These are phyloP conservation scores for Petunia hybrid DNA, from an alignment of 305 asterid species.

Conservation along the genomic window DNA sequence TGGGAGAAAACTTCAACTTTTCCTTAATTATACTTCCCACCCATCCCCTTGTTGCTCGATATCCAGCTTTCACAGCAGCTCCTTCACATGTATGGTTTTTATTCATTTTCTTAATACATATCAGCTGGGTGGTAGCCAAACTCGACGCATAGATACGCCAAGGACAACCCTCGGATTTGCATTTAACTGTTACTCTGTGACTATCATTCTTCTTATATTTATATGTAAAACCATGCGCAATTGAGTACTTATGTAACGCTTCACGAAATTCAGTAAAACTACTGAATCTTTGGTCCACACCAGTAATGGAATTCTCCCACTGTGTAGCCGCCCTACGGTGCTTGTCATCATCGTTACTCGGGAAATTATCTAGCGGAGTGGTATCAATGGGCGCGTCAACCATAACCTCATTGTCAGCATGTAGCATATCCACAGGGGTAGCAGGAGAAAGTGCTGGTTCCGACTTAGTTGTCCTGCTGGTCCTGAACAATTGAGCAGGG, in stretches of 20 bases:
- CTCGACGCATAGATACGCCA: conserved; percentile 98
- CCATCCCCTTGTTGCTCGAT: conserved; percentile 97
- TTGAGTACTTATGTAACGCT: conserved; percentile 93
- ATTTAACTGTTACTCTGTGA: conserved; percentile 96
- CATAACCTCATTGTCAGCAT: conserved; percentile 61
- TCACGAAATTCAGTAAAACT: conserved; percentile 95
- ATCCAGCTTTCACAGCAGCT: conserved; percentile 85
- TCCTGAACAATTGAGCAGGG: conserved; percentile 56
- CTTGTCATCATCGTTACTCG: conserved; percentile 61
- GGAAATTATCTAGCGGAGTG: conserved; percentile 45
- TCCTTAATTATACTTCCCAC: conserved; percentile 94
- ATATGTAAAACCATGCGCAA: conserved; percentile 95
- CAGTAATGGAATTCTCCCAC: conserved; percentile 96
- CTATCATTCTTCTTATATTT: conserved; percentile 97
- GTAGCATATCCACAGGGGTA: conserved; percentile 63
- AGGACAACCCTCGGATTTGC: conserved; percentile 95
- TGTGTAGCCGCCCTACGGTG: conserved; percentile 88
- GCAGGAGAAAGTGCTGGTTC: conserved; percentile 65
- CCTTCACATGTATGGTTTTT: conserved; percentile 91
- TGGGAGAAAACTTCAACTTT: conserved; percentile 83
- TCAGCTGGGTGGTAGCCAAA: conserved; percentile 86
- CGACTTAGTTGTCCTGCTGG: conserved; percentile 80
- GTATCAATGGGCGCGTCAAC: conserved; percentile 64
- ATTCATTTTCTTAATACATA: conserved; percentile 92
- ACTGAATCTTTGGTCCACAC: conserved; percentile 96